Percentiles rank a stretch among this genome's conserved stretches.
Evolutionary conservation across 768 basidiomycete genomes (phyloP).

Genomic region (Crucibulum laeve): DNA sequence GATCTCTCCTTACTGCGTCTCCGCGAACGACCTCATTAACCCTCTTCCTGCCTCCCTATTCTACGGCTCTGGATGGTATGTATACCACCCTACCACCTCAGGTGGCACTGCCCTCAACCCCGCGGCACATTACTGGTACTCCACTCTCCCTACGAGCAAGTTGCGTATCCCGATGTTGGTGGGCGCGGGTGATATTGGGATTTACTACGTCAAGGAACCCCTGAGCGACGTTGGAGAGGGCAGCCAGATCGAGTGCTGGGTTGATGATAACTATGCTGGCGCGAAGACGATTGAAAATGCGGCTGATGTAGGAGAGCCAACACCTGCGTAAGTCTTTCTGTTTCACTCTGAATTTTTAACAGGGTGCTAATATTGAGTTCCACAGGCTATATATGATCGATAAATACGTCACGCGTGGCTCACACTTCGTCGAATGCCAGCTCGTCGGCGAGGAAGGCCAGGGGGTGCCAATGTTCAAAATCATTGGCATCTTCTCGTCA

Average conservation of each 20-base stretch:
- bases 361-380: too few relatives aligned
- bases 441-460: slow-evolving; percentile 85
- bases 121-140: slow-evolving; percentile 87
- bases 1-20: slow-evolving; percentile 87
- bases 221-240: slow-evolving; percentile 51
- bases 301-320: slow-evolving; percentile 55
- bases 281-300: slow-evolving; percentile 75
- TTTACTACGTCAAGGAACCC: slow-evolving; percentile 86
- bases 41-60: slow-evolving; percentile 93
- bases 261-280: slow-evolving; percentile 90
- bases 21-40: slow-evolving; percentile 97
- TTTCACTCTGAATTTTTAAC: slow-evolving; percentile 3
- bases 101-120: slow-evolving; percentile 43
- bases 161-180: slow-evolving; percentile 81
- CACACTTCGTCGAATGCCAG: slow-evolving; percentile 91
- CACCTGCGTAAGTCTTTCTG: slow-evolving; percentile 55
- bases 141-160: slow-evolving; percentile 78
- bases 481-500: slow-evolving; percentile 86
- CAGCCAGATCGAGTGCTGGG: slow-evolving; percentile 87
- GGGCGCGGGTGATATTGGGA: slow-evolving; percentile 86
- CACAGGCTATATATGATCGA: slow-evolving; percentile 82
- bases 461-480: slow-evolving; percentile 78
- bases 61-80: slow-evolving; percentile 89
- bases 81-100: slow-evolving; percentile 57
- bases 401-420: slow-evolving; percentile 75